Evolutionary conservation across 306 rosid species (phyloP).

Genomic region (Fragaria ananassa): DNA sequence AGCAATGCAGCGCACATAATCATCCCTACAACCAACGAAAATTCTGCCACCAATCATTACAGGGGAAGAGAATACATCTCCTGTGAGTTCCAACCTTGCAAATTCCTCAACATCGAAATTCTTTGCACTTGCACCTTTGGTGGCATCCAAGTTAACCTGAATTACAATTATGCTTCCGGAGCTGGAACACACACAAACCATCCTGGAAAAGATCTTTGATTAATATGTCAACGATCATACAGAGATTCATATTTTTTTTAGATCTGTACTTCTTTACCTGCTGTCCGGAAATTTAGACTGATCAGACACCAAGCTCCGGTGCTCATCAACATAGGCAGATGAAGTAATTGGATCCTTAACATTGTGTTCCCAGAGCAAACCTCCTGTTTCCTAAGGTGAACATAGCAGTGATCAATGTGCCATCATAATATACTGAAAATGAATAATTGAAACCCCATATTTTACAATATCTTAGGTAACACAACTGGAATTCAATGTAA

Average conservation of each 20-base stretch:
- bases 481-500: neutral
- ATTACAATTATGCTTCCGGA: constrained; percentile 65
- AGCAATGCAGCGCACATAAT: constrained; percentile 63
- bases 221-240: neutral
- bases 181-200: constrained; percentile 72
- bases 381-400: constrained; percentile 59
- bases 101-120: constrained; percentile 50
- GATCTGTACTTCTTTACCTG: constrained; percentile 43
- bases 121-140: constrained; percentile 13
- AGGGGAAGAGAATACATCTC: constrained; percentile 83
- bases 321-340: constrained; percentile 80
- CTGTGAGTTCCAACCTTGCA: constrained; percentile 49
- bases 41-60: constrained; percentile 72
- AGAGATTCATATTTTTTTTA: neutral
- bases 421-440: neutral
- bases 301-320: constrained; percentile 41
- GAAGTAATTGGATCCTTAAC: constrained; percentile 78
- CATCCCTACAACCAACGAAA: constrained; percentile 86
- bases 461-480: neutral
- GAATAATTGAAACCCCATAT: neutral
- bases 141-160: constrained; percentile 33
- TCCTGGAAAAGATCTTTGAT: constrained; percentile 38
- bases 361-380: constrained; percentile 62
- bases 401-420: constrained; percentile 13
- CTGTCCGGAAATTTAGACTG: constrained; percentile 48